Percentiles rank a stretch among this genome's conserved stretches.
These are phyloP conservation scores for Mucor racemosus DNA, from an alignment of 371 early-diverging fungal genomes.

Conservation along the genomic window DNA sequence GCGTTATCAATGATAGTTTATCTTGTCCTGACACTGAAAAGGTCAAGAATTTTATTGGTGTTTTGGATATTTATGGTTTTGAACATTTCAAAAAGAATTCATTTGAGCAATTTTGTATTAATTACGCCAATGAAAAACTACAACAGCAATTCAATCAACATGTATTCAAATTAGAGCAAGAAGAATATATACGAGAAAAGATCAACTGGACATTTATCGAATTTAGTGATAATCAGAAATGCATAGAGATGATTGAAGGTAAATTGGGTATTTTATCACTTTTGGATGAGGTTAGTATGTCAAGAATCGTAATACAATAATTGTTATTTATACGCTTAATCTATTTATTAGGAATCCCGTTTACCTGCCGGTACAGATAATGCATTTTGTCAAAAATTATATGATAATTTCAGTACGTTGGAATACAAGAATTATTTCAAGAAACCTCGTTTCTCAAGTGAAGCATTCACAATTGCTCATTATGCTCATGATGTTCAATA, in stretches of 20 bases:
- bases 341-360: conserved; percentile 66
- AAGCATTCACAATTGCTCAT: conserved; percentile 86
- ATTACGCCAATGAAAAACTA: conserved; percentile 96
- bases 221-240: conserved; percentile 99
- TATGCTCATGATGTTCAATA: conserved; percentile 94
- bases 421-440: conserved; percentile 78
- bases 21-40: conserved; percentile 52
- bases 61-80: conserved; percentile 96
- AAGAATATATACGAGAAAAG: conserved; percentile 92
- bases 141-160: conserved; percentile 90
- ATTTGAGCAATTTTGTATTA: conserved; percentile 99
- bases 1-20: conserved; percentile 79
- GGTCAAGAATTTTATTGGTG: conserved; percentile 84
- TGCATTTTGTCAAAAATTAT: conserved; percentile 85
- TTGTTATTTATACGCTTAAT: neutral
- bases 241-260: conserved; percentile 98
- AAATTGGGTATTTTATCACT: conserved; percentile 92
- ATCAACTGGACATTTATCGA: conserved; percentile 93
- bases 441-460: conserved; percentile 87
- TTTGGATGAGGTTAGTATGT: conserved; percentile 84
- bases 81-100: conserved; percentile 97
- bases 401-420: conserved; percentile 74
- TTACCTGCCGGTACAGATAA: conserved; percentile 90
- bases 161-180: conserved; percentile 90
- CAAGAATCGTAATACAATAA: too few relatives aligned